Evolutionary conservation across 2,329 filamentous ascomycete species (phyloP).

Genomic region (Phymatotrichopsis omnivora): DNA sequence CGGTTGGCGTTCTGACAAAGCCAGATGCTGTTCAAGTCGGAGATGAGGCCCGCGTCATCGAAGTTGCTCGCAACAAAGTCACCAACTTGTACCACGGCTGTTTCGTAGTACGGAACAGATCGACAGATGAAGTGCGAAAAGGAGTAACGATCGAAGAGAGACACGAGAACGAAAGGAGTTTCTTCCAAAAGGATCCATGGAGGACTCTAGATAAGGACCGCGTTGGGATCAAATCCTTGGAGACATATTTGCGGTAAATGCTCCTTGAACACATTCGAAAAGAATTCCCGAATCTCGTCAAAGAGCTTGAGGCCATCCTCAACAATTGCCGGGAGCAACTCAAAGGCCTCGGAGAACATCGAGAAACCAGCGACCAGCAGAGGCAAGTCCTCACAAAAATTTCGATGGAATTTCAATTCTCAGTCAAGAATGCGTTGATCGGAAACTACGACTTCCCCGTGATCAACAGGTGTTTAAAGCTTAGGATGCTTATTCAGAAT

Average conservation of each 20-base stretch:
- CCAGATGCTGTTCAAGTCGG: constrained; percentile 30
- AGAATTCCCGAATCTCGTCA: constrained; percentile 40
- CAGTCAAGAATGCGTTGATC: constrained; percentile 34
- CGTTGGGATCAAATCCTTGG: constrained; percentile 39
- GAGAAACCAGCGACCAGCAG: constrained; percentile 36
- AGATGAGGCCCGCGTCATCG: constrained; percentile 26
- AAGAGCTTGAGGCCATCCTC: constrained; percentile 36
- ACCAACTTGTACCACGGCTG: constrained; percentile 29
- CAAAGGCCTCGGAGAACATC: constrained; percentile 33
- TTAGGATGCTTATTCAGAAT: constrained; percentile 30
- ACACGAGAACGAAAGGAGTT: constrained; percentile 28
- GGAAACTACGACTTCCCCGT: constrained; percentile 34
- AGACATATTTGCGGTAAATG: constrained; percentile 37
- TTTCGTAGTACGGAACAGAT: constrained; percentile 30
- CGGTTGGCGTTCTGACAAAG: constrained; percentile 31
- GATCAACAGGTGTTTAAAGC: constrained; percentile 34
- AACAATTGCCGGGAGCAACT: constrained; percentile 31
- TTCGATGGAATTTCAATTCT: constrained; percentile 36
- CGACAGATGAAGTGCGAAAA: constrained; percentile 29
- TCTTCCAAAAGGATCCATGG: constrained; percentile 30
- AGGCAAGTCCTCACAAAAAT: constrained; percentile 36
- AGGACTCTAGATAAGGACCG: constrained; percentile 30
- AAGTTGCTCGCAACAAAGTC: constrained; percentile 21
- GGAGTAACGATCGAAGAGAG: constrained; percentile 27
- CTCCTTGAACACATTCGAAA: constrained; percentile 38